These are phyloP conservation scores for Phytophthora pini DNA, from an alignment of 352 stramenopile species.

Conservation along the genomic window DNA sequence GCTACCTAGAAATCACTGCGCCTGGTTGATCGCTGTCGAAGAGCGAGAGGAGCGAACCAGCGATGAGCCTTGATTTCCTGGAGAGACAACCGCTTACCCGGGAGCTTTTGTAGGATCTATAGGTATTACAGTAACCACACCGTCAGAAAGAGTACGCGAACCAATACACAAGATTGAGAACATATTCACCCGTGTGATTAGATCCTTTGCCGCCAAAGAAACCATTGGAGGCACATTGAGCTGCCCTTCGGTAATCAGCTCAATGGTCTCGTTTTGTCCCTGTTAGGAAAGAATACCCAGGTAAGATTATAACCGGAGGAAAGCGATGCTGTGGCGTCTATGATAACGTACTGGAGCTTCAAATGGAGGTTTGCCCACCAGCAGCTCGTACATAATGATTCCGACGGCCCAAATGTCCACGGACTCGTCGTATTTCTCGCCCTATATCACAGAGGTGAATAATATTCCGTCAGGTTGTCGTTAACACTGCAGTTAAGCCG, in stretches of 20 bases:
- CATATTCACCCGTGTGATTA: constrained; percentile 64
- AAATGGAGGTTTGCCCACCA: constrained; percentile 98
- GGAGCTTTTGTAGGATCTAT: constrained; percentile 82
- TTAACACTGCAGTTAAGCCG: neutral
- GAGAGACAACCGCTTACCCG: constrained; percentile 62
- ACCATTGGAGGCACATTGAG: constrained; percentile 74
- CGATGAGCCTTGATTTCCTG: constrained; percentile 78
- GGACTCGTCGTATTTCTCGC: constrained; percentile 97
- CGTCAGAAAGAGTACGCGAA: neutral
- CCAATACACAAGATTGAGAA: neutral
- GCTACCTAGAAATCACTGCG: constrained; percentile 38
- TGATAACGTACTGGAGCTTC: constrained; percentile 83
- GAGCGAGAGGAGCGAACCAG: constrained; percentile 71
- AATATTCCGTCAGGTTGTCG: constrained; percentile 2
- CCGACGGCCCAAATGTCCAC: constrained; percentile 99
- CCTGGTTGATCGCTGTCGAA: constrained; percentile 50
- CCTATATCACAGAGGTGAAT: constrained; percentile 32
- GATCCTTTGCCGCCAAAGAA: constrained; percentile 72
- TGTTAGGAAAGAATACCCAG: constrained; percentile 34
- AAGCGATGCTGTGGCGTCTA: neutral
- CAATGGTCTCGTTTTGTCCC: constrained; percentile 95
- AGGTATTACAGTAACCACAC: neutral
- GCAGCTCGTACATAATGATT: constrained; percentile 98
- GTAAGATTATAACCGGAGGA: too few relatives aligned
- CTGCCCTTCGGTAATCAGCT: constrained; percentile 92